Percentiles rank a stretch among this genome's conserved stretches.
These are phyloP conservation scores for Leptosphaerulina australis DNA, from an alignment of 2,329 filamentous ascomycete genomes.

Conservation along the genomic window DNA sequence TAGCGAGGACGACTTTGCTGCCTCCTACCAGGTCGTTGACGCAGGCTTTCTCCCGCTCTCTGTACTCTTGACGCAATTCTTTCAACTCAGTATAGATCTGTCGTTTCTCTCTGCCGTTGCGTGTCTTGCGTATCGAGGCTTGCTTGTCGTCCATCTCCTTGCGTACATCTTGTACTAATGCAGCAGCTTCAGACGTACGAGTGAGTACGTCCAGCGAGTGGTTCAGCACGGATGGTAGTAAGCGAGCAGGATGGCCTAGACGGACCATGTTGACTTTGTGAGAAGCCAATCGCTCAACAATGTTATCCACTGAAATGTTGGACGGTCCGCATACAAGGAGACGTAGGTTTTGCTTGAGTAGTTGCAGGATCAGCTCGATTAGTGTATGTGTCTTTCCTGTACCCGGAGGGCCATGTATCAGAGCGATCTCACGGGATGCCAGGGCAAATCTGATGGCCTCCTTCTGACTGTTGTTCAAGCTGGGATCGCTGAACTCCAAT, in stretches of 20 bases:
- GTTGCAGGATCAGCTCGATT: slow-evolving; percentile 92
- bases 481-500: slow-evolving; percentile 61
- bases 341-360: slow-evolving; percentile 73
- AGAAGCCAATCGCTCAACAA: slow-evolving; percentile 86
- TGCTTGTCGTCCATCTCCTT: slow-evolving; percentile 94
- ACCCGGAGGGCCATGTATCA: slow-evolving; percentile 94
- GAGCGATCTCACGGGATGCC: slow-evolving; percentile 77
- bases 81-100: slow-evolving; percentile 85
- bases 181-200: slow-evolving; percentile 85
- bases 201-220: slow-evolving; percentile 93
- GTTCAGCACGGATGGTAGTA: slow-evolving; percentile 84
- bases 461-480: slow-evolving; percentile 66
- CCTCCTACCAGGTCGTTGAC: slow-evolving; percentile 74
- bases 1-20: slow-evolving; percentile 89
- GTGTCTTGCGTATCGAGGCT: slow-evolving; percentile 84
- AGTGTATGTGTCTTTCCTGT: slow-evolving; percentile 97
- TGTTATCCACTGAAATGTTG: slow-evolving; percentile 98
- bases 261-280: slow-evolving; percentile 87
- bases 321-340: slow-evolving; percentile 95
- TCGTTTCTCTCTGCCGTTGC: slow-evolving; percentile 76
- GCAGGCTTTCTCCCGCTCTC: slow-evolving; percentile 81
- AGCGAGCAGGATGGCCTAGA: slow-evolving; percentile 87
- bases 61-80: slow-evolving; percentile 84
- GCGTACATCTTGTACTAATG: slow-evolving; percentile 86
- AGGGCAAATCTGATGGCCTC: slow-evolving; percentile 79